Percentiles rank a stretch among this genome's conserved stretches.
Evolutionary conservation across 192 early-diverging fungal genomes (phyloP).

Genomic region (Backusella australiensis): DNA sequence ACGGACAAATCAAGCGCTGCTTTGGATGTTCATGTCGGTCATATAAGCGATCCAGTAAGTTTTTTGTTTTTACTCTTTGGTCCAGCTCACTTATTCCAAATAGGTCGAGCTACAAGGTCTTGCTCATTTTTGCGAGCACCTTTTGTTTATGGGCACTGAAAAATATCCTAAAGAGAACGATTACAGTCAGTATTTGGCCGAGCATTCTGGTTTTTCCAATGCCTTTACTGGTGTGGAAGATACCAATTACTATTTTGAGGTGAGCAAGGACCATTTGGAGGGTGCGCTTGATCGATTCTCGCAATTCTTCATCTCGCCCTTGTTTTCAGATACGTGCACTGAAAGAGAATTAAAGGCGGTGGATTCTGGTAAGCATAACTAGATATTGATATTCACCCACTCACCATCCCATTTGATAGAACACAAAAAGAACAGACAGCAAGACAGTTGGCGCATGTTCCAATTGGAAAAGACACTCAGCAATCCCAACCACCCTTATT

Average conservation of each 20-base stretch:
- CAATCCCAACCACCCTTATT: conserved; percentile 74
- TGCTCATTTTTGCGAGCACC: conserved; percentile 83
- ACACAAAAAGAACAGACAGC: conserved; percentile 90
- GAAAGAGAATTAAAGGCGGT: conserved; percentile 92
- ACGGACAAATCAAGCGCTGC: conserved; percentile 77
- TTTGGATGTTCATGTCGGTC: conserved; percentile 81
- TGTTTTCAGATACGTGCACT: conserved; percentile 82
- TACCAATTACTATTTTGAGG: conserved; percentile 90
- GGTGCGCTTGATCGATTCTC: conserved; percentile 68
- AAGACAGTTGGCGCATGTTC: conserved; percentile 83
- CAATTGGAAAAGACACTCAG: conserved; percentile 83
- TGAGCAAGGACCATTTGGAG: conserved; percentile 54
- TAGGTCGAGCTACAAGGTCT: conserved; percentile 70
- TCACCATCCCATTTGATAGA: conserved; percentile 38
- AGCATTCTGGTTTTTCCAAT: conserved; percentile 77
- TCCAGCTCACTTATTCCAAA: background rate
- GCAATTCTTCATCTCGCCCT: conserved; percentile 90
- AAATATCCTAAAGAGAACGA: conserved; percentile 84
- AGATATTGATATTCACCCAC: no score
- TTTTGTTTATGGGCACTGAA: conserved; percentile 64
- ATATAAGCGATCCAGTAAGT: conserved; percentile 70
- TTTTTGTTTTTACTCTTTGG: no score
- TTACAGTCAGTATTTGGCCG: conserved; percentile 68
- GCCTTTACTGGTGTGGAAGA: conserved; percentile 75
- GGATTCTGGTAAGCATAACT: conserved; percentile 63